These are phyloP conservation scores for Penicillium soppii DNA, from an alignment of 495 filamentous ascomycete genomes.

Conservation along the genomic window DNA sequence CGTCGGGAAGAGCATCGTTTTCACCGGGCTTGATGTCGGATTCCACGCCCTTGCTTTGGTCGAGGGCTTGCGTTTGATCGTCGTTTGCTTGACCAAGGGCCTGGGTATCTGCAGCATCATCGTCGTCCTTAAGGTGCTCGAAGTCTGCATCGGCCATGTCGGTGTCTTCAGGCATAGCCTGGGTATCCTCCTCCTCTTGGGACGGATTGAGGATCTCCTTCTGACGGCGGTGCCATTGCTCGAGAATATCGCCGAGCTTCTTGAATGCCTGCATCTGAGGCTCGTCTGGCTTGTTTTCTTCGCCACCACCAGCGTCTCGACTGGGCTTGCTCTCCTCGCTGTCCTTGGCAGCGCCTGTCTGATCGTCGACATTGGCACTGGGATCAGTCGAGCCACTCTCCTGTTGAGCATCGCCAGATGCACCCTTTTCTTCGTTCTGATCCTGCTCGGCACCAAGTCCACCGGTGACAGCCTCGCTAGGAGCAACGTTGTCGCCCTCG, in stretches of 20 bases:
- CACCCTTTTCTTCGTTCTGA: constrained; percentile 62
- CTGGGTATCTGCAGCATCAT: constrained; percentile 78
- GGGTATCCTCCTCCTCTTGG: constrained; percentile 58
- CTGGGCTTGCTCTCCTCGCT: constrained; percentile 47
- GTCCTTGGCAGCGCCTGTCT: constrained; percentile 40
- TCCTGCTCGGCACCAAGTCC: constrained; percentile 46
- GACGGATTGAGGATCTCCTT: constrained; percentile 71
- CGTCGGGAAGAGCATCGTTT: constrained; percentile 58
- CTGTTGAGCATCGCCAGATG: constrained; percentile 63
- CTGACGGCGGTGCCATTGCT: constrained; percentile 85
- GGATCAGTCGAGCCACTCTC: constrained; percentile 48
- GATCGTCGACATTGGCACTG: constrained; percentile 41
- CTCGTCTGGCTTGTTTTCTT: constrained; percentile 51
- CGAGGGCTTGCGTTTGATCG: constrained; percentile 78
- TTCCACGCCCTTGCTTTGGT: constrained; percentile 82
- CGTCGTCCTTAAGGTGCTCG: constrained; percentile 84
- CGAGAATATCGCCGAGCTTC: constrained; percentile 90
- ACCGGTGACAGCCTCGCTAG: constrained; percentile 46
- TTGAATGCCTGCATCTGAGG: constrained; percentile 68
- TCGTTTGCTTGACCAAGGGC: constrained; percentile 85
- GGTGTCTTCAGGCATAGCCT: constrained; percentile 53
- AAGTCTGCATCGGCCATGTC: constrained; percentile 76
- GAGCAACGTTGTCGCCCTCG: constrained; percentile 48
- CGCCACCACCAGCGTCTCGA: constrained; percentile 40
- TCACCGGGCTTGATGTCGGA: constrained; percentile 57